These are phyloP conservation scores for Darksidea phi DNA, from an alignment of 495 filamentous ascomycete genomes.

Conservation along the genomic window DNA sequence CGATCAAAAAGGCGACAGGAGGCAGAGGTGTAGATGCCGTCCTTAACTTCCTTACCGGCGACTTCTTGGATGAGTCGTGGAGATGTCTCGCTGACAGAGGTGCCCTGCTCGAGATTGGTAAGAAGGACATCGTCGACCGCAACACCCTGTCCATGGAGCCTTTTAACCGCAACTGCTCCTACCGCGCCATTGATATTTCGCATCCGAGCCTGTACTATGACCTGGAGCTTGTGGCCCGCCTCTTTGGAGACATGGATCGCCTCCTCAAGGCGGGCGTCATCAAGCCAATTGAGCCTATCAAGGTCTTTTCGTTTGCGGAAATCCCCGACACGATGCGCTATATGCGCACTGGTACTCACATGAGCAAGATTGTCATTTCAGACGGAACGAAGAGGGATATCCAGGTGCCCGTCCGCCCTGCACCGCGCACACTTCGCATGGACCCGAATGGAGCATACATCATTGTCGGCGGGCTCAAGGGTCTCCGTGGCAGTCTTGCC, in stretches of 20 bases:
- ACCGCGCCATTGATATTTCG: slow-evolving; percentile 9
- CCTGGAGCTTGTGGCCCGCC: background rate
- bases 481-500: background rate
- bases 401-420: background rate
- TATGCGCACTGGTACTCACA: background rate
- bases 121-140: slow-evolving; percentile 13
- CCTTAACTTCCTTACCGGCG: slow-evolving; percentile 14
- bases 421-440: background rate
- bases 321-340: background rate
- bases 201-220: background rate
- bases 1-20: slow-evolving; percentile 5
- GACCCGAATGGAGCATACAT: background rate
- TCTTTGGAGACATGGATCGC: background rate
- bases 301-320: background rate
- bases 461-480: background rate
- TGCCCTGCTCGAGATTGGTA: slow-evolving; percentile 14
- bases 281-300: background rate
- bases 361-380: slow-evolving; percentile 1
- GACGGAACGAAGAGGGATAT: background rate
- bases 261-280: background rate
- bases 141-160: slow-evolving; percentile 10
- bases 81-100: slow-evolving; percentile 7
- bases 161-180: slow-evolving; percentile 18
- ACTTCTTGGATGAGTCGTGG: background rate
- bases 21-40: slow-evolving; percentile 16